Percentiles rank a stretch among this genome's conserved stretches.
Evolutionary conservation across 139 green algal genomes (phyloP).

Genomic region (Haematococcus sp.): DNA sequence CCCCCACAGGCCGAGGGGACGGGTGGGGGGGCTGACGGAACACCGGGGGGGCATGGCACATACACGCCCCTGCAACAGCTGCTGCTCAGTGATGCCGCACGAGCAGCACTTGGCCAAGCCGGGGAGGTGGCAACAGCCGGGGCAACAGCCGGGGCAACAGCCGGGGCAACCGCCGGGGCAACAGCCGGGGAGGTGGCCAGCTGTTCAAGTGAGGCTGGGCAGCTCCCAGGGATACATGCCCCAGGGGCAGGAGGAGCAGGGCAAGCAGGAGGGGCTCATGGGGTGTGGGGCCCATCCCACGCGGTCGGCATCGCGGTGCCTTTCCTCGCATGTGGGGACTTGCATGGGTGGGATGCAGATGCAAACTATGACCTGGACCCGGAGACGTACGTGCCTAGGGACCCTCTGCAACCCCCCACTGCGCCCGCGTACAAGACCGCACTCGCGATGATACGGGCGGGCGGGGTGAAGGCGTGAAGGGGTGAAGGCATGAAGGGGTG

Average conservation of each 20-base stretch:
- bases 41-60: too few relatives aligned
- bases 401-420: conserved; percentile 85
- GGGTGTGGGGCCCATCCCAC: neutral
- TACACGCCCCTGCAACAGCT: too few relatives aligned
- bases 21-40: too few relatives aligned
- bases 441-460: conserved; percentile 15
- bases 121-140: neutral
- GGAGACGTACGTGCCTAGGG: conserved; percentile 37
- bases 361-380: conserved; percentile 75
- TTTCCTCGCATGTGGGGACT: conserved; percentile 93
- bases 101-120: neutral
- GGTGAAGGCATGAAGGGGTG: too few relatives aligned
- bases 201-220: too few relatives aligned
- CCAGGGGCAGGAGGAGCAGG: neutral
- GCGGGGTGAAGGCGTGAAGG: too few relatives aligned
- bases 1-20: too few relatives aligned
- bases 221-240: too few relatives aligned
- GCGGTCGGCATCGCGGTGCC: conserved; percentile 58
- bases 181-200: too few relatives aligned
- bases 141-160: neutral
- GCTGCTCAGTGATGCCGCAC: too few relatives aligned
- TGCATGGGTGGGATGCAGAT: conserved; percentile 90
- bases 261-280: neutral
- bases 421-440: conserved; percentile 82
- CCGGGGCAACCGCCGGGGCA: too few relatives aligned